phyloP scores from a whole-genome alignment of 1,284 basidiomycete genomes.

The Mycena citricolor region DNA sequence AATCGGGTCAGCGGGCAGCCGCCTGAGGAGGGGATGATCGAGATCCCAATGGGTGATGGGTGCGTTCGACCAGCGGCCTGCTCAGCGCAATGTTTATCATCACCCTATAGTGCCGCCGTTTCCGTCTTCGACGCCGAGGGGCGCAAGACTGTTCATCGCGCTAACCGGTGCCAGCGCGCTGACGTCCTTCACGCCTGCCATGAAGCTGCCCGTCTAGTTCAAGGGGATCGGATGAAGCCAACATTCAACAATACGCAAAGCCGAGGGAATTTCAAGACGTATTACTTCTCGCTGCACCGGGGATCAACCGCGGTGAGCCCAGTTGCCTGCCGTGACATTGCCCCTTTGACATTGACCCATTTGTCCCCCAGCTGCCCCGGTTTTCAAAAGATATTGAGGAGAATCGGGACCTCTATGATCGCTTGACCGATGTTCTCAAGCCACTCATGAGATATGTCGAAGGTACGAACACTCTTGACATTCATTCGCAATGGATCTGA shows the following conservation, averaged over 20 bases:
- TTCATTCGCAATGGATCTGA: background rate
- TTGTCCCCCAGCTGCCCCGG: background rate
- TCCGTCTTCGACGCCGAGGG: background rate
- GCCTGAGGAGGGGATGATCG: background rate
- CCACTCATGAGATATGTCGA: background rate
- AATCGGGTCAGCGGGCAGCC: no score
- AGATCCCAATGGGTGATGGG: slow-evolving; percentile 4
- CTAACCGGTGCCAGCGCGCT: background rate
- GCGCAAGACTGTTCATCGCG: slow-evolving; percentile 2
- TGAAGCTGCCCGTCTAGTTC: background rate
- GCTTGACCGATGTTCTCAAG: background rate
- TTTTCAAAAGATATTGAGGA: background rate
- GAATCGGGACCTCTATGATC: background rate
- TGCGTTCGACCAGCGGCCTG: background rate
- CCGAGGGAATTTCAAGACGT: background rate
- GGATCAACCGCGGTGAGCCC: slow-evolving; percentile 2
- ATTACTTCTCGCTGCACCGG: slow-evolving; percentile 4
- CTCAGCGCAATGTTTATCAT: background rate
- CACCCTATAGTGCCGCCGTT: background rate
- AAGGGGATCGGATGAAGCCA: background rate
- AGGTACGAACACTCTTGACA: no score
- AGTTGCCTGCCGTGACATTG: no score
- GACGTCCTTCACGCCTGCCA: background rate
- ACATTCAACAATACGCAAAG: background rate
- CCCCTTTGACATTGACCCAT: background rate